Evolutionary conservation across 768 basidiomycete species (phyloP).

Genomic region (Podaxis sp.): DNA sequence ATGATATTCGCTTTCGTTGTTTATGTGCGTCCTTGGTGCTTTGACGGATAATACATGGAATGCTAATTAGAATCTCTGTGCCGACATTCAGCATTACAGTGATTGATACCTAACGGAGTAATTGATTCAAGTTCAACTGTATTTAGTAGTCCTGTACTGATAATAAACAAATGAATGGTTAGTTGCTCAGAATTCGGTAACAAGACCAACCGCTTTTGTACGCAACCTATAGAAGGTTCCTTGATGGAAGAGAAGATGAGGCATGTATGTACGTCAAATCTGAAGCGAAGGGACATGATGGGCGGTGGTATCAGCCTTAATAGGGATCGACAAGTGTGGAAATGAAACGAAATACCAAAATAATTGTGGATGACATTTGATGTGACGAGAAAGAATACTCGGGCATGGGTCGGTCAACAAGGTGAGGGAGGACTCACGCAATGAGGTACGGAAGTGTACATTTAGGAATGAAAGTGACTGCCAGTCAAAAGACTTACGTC

Average conservation of each 20-base stretch:
- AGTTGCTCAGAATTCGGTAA: neutral
- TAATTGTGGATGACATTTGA: neutral
- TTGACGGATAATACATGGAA: slow-evolving; percentile 10
- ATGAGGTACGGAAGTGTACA: no score
- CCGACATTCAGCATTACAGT: neutral
- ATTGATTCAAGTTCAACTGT: slow-evolving; percentile 21
- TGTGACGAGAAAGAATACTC: neutral
- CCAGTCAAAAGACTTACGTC: no score
- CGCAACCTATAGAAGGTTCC: neutral
- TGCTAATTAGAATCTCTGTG: neutral
- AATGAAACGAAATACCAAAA: neutral
- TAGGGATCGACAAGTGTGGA: neutral
- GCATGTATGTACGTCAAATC: neutral
- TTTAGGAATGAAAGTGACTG: no score
- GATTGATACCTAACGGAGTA: neutral
- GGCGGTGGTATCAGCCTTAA: neutral
- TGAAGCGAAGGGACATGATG: neutral
- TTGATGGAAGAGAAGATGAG: neutral
- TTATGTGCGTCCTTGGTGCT: neutral
- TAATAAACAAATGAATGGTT: neutral
- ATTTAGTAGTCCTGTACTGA: neutral
- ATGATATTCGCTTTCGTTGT: neutral
- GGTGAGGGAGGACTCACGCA: neutral
- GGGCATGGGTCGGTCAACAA: neutral
- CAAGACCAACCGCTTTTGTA: neutral